These are phyloP conservation scores for Avena insularis DNA, from an alignment of 176 grass and related monocot species.

Conservation along the genomic window DNA sequence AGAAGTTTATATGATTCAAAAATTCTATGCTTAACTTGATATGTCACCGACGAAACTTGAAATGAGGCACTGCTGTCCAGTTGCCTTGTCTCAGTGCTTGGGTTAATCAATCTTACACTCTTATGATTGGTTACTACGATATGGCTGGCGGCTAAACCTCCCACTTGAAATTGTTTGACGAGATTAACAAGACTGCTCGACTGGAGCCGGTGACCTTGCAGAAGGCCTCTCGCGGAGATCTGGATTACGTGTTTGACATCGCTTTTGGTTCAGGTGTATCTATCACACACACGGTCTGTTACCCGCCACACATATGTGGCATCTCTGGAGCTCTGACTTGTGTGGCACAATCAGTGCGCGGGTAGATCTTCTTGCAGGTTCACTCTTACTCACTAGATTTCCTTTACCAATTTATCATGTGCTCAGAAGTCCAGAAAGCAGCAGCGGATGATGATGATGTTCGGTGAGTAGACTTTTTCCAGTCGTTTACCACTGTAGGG, in stretches of 20 bases:
- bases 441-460: not conserved
- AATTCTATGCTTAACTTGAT: not conserved
- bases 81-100: slow-evolving; percentile 11
- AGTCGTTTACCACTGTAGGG: not conserved
- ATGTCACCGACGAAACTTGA: not conserved
- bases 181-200: not conserved
- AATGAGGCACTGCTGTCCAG: not conserved
- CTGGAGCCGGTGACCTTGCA: not conserved
- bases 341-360: not conserved
- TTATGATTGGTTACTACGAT: not conserved
- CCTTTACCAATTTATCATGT: not conserved
- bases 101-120: slow-evolving; percentile 18
- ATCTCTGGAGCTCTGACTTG: slow-evolving; percentile 32
- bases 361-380: not conserved
- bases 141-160: not conserved
- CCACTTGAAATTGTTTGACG: slow-evolving; percentile 18
- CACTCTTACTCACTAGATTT: slow-evolving; percentile 15
- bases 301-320: not conserved
- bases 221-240: slow-evolving; percentile 1
- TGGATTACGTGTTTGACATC: slow-evolving; percentile 42
- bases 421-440: slow-evolving; percentile 30
- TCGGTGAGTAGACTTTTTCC: slow-evolving; percentile 29
- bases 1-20: not conserved
- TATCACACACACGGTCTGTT: slow-evolving; percentile 19
- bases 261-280: slow-evolving; percentile 45